Conservation (phyloP, 352 stramenopile species). For the Elongisporangium prolatum region DNA sequence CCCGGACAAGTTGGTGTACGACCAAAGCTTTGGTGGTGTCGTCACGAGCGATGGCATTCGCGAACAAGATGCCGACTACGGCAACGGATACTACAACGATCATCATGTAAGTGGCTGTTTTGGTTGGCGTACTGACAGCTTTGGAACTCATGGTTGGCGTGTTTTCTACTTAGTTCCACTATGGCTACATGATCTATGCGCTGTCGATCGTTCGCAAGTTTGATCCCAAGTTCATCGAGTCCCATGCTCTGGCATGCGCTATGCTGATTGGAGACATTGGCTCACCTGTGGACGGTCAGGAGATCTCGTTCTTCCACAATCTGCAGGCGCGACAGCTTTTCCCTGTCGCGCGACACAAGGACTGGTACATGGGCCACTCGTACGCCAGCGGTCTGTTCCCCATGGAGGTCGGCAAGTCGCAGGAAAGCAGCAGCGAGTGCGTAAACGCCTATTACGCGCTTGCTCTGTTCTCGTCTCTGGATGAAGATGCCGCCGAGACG, state of each 20-base stretch:
- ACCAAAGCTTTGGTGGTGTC: constrained; percentile 90
- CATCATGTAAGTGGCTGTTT: constrained; percentile 45
- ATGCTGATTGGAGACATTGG: constrained; percentile 72
- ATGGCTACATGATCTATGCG: constrained; percentile 91
- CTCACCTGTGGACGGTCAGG: constrained; percentile 33
- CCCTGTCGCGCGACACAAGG: constrained; percentile 90
- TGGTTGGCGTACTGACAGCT: constrained; percentile 7
- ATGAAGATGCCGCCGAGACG: constrained; percentile 26
- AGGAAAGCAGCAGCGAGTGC: constrained; percentile 95
- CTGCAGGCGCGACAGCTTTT: constrained; percentile 62
- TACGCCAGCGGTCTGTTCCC: constrained; percentile 95
- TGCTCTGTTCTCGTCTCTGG: constrained; percentile 79
- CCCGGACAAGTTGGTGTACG: constrained; percentile 83
- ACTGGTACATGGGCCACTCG: constrained; percentile 96
- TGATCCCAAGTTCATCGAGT: constrained; percentile 62
- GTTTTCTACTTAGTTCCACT: constrained; percentile 86
- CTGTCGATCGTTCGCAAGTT: constrained; percentile 73
- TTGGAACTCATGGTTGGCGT: not conserved
- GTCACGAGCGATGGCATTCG: constrained; percentile 83
- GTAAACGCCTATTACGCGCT: constrained; percentile 96
- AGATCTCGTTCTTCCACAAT: constrained; percentile 48
- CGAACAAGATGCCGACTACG: constrained; percentile 60
- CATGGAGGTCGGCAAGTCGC: constrained; percentile 92
- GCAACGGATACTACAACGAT: constrained; percentile 89
- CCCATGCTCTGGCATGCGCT: constrained; percentile 41